Evolutionary conservation across 1,139 yeast genomes (phyloP), one percentile per base, ranked within the genome.

Genomic region (Yarrowia galli): DNA sequence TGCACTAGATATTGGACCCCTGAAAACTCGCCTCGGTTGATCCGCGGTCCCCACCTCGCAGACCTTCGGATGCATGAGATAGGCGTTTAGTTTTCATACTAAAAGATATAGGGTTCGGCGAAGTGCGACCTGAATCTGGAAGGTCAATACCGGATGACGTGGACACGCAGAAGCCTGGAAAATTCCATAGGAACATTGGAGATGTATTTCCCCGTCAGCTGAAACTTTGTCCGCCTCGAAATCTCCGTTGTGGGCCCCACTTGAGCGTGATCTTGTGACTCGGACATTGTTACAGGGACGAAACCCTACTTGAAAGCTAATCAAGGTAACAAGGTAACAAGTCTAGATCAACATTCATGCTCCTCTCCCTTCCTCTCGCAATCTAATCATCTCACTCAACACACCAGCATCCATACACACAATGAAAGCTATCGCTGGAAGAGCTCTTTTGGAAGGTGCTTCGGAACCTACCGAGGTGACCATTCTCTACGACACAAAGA

Each of bases 381-480:
- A 10, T 8, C 32, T 28, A 28, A 10, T 2, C 45, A 40, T 18
- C 46, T 3, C 40, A 35, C 56, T 4, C 28, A 8, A 38, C 42
- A 32, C 22, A 32, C 56, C 12, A 32, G 23, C 35, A 23, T 28
- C 32, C 2, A 18, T 3, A 28, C 9, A 40, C 15, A 43, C 20
- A 3, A 61, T 61, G 66, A 61, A 46, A 46, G 66, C 66, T 6
- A 46, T 61, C 53, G 61, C 63, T 18, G 63, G 67, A n/a, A 10
- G 8, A 42, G 67, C 63, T 16, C 64, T 65, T 13, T 28, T 65
- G 38, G 63, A 65, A n/a, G 67, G 63, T 25, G 42, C 23, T n/a
- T 36, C 51, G 13, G 63, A 54, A 23, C 67, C 67, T 18, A 12
- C n/a, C 12, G 61, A 51, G 32, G 63, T 38, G 51, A 54, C 63